Evolutionary conservation across 208 protist species (phyloP), one percentile per base, ranked within the genome.

Genomic region (Acanthamoeba lenticulata): DNA sequence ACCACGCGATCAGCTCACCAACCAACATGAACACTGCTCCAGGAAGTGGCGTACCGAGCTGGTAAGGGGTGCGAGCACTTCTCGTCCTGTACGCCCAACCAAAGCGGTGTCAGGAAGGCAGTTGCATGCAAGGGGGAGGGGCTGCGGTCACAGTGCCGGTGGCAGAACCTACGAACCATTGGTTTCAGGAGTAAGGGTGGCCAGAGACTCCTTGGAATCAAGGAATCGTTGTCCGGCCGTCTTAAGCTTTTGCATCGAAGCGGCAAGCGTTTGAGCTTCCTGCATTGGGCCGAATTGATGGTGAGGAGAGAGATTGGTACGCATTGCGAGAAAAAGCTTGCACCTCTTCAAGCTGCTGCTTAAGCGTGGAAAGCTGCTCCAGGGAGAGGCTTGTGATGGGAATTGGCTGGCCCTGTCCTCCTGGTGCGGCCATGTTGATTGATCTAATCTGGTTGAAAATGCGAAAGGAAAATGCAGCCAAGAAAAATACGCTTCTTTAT

Each of bases 181-280:
- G n/a, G 49, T 34, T 7, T 21, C 83, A 29, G 83, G 52, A 11
- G 44, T 57, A 15, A 90, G 83, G 44, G 83, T n/a, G 2, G 83
- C 11, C 6, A 90, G 52, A 1, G 49, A 69, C 5, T 90, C 83
- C 36, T 90, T 90, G 32, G 83, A 90, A 47, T 90, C 83, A 2
- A 67, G 49, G 24, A 90, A 67, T 57, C 83, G 83, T 47, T 57
- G 52, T 11, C 44, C 62, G 29, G 89, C 89, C 1, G 47, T 60
- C 44, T 81, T 93, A 60, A 93, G 89, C 89, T 79, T 93, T 38
- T 60, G 62, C 89, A 93, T 38, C 34, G 89, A 93, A 7, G 52
- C 15, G 1, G 57, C 47, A 0, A 93, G 40, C 40, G 89, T 79
- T 93, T 93, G 89, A 15, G 89, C 62, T 34, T 93, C 89, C 89